Percentiles rank a stretch among this genome's conserved stretches.
phyloP scores from a whole-genome alignment of 805 yeast genomes.

The Nakazawaea wyomingensis region DNA sequence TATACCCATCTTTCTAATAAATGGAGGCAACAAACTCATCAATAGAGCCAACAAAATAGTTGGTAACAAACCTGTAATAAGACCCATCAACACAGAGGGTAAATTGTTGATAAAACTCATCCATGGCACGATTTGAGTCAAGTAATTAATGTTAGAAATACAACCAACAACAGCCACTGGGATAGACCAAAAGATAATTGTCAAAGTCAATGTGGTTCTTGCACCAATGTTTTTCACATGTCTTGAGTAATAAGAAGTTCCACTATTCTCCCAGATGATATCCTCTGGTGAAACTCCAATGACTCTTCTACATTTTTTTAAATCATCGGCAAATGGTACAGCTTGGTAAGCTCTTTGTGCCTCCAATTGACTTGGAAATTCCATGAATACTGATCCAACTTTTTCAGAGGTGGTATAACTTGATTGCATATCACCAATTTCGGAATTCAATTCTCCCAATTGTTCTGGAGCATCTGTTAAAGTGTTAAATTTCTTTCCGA shows the following conservation, averaged over 20 bases:
- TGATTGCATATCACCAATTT: slow-evolving; percentile 56
- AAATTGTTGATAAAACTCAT: slow-evolving; percentile 69
- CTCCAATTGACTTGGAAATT: slow-evolving; percentile 79
- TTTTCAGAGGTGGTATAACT: slow-evolving; percentile 45
- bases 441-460: slow-evolving; percentile 62
- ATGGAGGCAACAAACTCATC: slow-evolving; percentile 83
- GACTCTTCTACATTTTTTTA: slow-evolving; percentile 40
- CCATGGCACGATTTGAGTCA: slow-evolving; percentile 69
- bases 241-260: slow-evolving; percentile 54
- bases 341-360: slow-evolving; percentile 87
- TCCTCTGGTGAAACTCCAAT: slow-evolving; percentile 78
- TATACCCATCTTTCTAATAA: slow-evolving; percentile 73
- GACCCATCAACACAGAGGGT: slow-evolving; percentile 68
- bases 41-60: slow-evolving; percentile 73
- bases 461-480: slow-evolving; percentile 65
- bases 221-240: slow-evolving; percentile 53
- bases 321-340: slow-evolving; percentile 48
- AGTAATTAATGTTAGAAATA: slow-evolving; percentile 77
- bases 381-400: slow-evolving; percentile 69
- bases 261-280: slow-evolving; percentile 75
- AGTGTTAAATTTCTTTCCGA: slow-evolving; percentile 84
- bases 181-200: slow-evolving; percentile 88
- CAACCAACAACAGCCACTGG: slow-evolving; percentile 98
- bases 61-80: slow-evolving; percentile 85
- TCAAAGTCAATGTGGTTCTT: slow-evolving; percentile 52